These are phyloP conservation scores for Firmiana major DNA, from an alignment of 345 rosid genomes.

Conservation along the genomic window DNA sequence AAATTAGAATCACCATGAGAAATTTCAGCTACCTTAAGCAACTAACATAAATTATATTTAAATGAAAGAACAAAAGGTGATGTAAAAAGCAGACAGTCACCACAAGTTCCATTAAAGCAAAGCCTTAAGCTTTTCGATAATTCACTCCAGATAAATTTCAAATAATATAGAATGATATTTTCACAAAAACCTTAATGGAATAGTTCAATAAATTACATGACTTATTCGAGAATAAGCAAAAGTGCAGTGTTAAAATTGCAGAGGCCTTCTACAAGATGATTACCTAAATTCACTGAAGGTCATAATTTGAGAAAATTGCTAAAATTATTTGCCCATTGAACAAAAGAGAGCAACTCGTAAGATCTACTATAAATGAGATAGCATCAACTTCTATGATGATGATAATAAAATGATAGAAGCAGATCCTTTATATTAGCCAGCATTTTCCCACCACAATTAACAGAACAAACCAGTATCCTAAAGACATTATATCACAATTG, in stretches of 20 bases:
- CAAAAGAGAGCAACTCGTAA: neutral
- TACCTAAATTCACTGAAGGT: neutral
- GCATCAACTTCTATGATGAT: neutral
- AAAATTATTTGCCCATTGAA: neutral
- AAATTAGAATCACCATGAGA: neutral
- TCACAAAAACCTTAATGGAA: neutral
- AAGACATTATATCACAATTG: neutral
- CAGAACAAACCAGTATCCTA: neutral
- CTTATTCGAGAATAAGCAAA: neutral
- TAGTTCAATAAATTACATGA: neutral
- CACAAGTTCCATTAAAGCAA: neutral
- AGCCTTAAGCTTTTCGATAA: neutral
- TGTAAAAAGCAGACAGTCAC: slow-evolving; percentile 1
- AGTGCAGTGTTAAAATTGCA: neutral
- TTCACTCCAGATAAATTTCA: slow-evolving; percentile 5
- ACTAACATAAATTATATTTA: neutral
- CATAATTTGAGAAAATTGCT: neutral
- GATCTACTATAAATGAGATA: neutral
- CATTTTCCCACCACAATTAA: neutral
- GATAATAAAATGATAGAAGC: neutral
- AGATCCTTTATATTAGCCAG: neutral
- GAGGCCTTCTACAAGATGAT: neutral
- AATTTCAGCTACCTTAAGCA: slow-evolving; percentile 3
- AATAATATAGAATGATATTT: neutral
- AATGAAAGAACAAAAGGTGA: neutral